Evolutionary conservation across 441 rosid genomes (phyloP), one percentile per base, ranked within the genome.

Genomic region (Euphorbia corollata): DNA sequence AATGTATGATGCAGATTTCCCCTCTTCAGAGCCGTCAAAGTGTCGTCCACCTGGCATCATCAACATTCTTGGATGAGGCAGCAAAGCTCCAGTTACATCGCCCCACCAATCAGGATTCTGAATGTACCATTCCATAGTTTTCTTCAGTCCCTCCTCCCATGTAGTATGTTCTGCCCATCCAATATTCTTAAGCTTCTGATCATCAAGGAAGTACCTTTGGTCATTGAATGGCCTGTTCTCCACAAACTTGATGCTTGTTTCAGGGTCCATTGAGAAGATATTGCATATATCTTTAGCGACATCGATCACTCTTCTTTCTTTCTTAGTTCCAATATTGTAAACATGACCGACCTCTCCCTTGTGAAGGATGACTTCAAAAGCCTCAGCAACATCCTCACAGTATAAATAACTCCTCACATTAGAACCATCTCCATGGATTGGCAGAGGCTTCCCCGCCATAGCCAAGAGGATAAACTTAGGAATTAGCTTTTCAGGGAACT

Each of bases 41-140:
- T 77, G 88, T 69, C 90, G 81, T 32, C 84, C 90, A 39, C 95
- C 95, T 4, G 94, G 97, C 95, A 90, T 88, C 95, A 88, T 88
- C 67, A 87, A 66, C 94, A 90, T 88, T 73, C 97, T 75, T 66
- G 97, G 97, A 71, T 90, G 95, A 61, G 95, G 97, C 59, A 86
- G 88, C 68, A 90, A 66, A 13, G 97, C 97, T 22, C 95, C 97
- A 59, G 92, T 73, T 30, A 90, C 97, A 76, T 90, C 97, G 18
- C 92, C 97, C 97, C 97, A 90, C 97, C 97, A 90, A 63, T 87
- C 89, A 60, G 94, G 94, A 77, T 90, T 86, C 61, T 79, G 77
- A 59, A 80, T 86, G 78, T 90, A 88, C 97, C 97, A 90, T 1
- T 86, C 84, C 57, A 85, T 81, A 10, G 92, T 90, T 83, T 86